Conservation (phyloP, 1,284 basidiomycete genomes). For the Porodaedalea pini region DNA sequence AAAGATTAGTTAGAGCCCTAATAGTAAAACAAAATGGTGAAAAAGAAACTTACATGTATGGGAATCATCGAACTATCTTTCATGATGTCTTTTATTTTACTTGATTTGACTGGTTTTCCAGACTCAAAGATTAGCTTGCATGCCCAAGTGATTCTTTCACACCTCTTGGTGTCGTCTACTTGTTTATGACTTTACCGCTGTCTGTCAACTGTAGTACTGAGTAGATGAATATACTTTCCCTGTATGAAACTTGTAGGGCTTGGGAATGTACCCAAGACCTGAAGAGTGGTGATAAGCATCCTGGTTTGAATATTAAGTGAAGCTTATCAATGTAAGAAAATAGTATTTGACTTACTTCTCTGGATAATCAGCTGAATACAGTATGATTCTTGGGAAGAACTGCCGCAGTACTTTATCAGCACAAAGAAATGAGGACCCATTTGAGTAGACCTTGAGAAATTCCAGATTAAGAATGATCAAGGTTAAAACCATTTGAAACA, state of each 20-base stretch:
- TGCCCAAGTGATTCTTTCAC: constrained; percentile 17
- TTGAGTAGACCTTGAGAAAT: constrained; percentile 34
- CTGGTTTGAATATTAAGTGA: constrained; percentile 21
- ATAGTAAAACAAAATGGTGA: background rate
- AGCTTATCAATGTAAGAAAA: background rate
- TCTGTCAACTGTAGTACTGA: constrained; percentile 27
- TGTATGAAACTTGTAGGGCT: constrained; percentile 29
- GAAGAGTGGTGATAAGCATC: constrained; percentile 29
- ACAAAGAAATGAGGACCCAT: no score
- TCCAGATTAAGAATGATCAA: constrained; percentile 24
- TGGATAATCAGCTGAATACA: constrained; percentile 40
- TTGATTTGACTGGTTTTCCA: constrained; percentile 16
- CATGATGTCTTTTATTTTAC: constrained; percentile 17
- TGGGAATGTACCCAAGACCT: constrained; percentile 27
- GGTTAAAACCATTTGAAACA: constrained; percentile 34
- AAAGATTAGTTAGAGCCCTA: no score
- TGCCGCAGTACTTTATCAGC: no score
- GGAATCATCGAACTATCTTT: constrained; percentile 13
- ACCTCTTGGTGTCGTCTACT: background rate
- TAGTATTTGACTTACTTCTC: constrained; percentile 32
- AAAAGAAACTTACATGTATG: constrained; percentile 21
- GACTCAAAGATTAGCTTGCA: constrained; percentile 23
- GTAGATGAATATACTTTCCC: constrained; percentile 23
- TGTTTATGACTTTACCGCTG: constrained; percentile 3
- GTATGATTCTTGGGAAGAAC: no score